Percentiles rank a stretch among this genome's conserved stretches.
These are phyloP conservation scores for Phaffomyces opuntiae DNA, from an alignment of 805 yeast species.

Conservation along the genomic window DNA sequence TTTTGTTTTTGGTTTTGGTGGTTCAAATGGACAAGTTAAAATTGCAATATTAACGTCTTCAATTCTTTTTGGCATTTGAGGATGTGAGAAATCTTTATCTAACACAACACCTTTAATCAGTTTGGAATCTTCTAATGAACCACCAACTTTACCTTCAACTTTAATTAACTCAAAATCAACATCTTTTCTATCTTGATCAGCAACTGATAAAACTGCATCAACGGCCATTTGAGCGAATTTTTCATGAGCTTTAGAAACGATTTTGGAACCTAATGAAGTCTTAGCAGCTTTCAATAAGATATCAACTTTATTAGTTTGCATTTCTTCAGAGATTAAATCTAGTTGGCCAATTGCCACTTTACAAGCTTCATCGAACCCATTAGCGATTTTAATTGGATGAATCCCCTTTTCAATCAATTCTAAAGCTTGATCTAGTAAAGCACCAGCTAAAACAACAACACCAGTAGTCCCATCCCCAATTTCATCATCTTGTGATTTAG, in stretches of 20 bases:
- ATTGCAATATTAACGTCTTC: slow-evolving; percentile 85
- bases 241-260: slow-evolving; percentile 89
- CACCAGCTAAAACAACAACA: slow-evolving; percentile 94
- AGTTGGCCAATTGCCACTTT: slow-evolving; percentile 77
- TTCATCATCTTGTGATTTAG: slow-evolving; percentile 77
- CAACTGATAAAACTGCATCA: slow-evolving; percentile 88
- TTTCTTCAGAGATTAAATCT: slow-evolving; percentile 67
- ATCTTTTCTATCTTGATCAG: slow-evolving; percentile 85
- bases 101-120: slow-evolving; percentile 86
- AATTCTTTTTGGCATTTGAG: slow-evolving; percentile 89
- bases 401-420: slow-evolving; percentile 95
- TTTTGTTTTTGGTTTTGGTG: slow-evolving; percentile 98
- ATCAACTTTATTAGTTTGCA: slow-evolving; percentile 31
- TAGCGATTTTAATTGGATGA: slow-evolving; percentile 94
- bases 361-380: slow-evolving; percentile 96
- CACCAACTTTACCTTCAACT: slow-evolving; percentile 94
- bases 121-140: slow-evolving; percentile 77
- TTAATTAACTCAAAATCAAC: slow-evolving; percentile 96
- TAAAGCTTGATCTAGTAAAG: slow-evolving; percentile 87
- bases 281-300: slow-evolving; percentile 84
- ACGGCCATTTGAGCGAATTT: slow-evolving; percentile 96
- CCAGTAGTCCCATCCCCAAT: slow-evolving; percentile 85
- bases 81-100: slow-evolving; percentile 96
- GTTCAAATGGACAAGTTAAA: slow-evolving; percentile 97
- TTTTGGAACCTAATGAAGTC: slow-evolving; percentile 91